Evolutionary conservation across 2,329 filamentous ascomycete species (phyloP).

Genomic region (Thielaviopsis populi): DNA sequence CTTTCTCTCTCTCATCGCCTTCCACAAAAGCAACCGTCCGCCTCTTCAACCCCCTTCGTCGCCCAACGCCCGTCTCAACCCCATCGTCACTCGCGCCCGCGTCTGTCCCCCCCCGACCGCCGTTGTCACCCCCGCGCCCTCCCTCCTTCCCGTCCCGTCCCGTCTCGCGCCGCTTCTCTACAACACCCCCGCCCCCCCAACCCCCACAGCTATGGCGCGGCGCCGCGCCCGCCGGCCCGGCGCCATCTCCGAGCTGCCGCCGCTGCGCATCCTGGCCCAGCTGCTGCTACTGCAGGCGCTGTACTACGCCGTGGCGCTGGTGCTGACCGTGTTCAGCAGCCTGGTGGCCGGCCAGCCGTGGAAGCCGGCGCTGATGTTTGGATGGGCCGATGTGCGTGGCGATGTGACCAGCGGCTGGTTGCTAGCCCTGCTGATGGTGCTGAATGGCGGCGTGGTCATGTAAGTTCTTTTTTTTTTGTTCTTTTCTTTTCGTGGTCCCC

Average conservation of each 20-base stretch:
- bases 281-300: slow-evolving; percentile 41
- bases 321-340: slow-evolving; percentile 42
- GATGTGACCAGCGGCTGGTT: slow-evolving; percentile 50
- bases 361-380: slow-evolving; percentile 38
- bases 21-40: too few species aligned
- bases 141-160: not conserved
- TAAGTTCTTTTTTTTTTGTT: slow-evolving; percentile 21
- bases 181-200: not conserved
- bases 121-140: too few species aligned
- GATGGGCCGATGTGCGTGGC: slow-evolving; percentile 43
- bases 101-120: too few species aligned
- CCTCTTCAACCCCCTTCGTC: too few species aligned
- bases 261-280: slow-evolving; percentile 43
- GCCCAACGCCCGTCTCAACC: too few species aligned
- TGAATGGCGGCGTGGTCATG: slow-evolving; percentile 41
- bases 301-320: slow-evolving; percentile 37
- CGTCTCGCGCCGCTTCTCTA: too few species aligned
- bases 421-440: slow-evolving; percentile 41
- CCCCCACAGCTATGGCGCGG: slow-evolving; percentile 32
- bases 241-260: slow-evolving; percentile 45
- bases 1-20: too few species aligned
- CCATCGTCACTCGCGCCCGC: too few species aligned
- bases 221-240: slow-evolving; percentile 44
- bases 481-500: not conserved
- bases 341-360: slow-evolving; percentile 44